These are phyloP conservation scores for Microcyclosporella mali DNA, from an alignment of 2,329 filamentous ascomycete species.

Conservation along the genomic window DNA sequence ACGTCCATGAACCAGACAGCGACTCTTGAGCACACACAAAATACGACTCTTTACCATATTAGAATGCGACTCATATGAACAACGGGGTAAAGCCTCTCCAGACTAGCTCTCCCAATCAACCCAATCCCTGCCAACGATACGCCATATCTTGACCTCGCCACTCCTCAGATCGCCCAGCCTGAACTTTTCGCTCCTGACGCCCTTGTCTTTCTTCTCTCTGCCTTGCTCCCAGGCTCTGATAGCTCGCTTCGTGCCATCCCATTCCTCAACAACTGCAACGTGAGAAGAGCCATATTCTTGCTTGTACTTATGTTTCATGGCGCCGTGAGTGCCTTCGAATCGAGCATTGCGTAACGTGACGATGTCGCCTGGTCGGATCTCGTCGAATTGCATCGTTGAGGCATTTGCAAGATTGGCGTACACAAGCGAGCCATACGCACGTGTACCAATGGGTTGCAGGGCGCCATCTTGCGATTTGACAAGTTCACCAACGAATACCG, in stretches of 20 bases:
- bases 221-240: slow-evolving; percentile 93
- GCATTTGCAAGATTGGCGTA: slow-evolving; percentile 95
- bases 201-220: slow-evolving; percentile 76
- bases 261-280: slow-evolving; percentile 85
- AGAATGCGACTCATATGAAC: too few relatives aligned
- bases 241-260: slow-evolving; percentile 99
- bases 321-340: slow-evolving; percentile 80
- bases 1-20: too few relatives aligned
- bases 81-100: neutral
- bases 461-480: slow-evolving; percentile 61
- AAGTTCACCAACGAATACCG: slow-evolving; percentile 70
- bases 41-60: too few relatives aligned
- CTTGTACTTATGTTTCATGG: slow-evolving; percentile 91
- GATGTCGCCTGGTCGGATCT: slow-evolving; percentile 89
- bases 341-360: slow-evolving; percentile 86
- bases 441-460: slow-evolving; percentile 75
- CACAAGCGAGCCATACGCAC: slow-evolving; percentile 83
- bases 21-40: too few relatives aligned
- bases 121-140: slow-evolving; percentile 87
- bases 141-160: slow-evolving; percentile 96
- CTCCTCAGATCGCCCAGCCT: slow-evolving; percentile 85
- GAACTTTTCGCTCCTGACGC: slow-evolving; percentile 84
- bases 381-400: slow-evolving; percentile 79
- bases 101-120: slow-evolving; percentile 66
- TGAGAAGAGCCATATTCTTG: slow-evolving; percentile 69